These are phyloP conservation scores for Umbelopsis sp. DNA, from an alignment of 371 early-diverging fungal species.

Conservation along the genomic window DNA sequence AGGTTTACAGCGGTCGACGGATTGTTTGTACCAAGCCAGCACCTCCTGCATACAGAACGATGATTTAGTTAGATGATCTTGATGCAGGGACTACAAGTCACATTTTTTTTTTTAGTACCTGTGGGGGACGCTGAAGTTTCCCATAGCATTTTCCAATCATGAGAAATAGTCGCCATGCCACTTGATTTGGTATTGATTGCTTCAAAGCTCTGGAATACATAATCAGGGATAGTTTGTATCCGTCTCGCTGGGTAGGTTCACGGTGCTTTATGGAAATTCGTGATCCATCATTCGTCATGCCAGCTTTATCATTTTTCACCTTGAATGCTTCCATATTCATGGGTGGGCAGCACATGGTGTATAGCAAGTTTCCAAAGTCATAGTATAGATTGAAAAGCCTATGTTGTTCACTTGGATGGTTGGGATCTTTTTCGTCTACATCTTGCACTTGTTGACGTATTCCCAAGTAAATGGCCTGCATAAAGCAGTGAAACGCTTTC, in stretches of 20 bases:
- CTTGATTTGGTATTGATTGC: constrained; percentile 29
- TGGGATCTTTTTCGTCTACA: background rate
- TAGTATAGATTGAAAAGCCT: constrained; percentile 47
- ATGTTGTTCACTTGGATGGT: constrained; percentile 12
- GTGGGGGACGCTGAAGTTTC: constrained; percentile 54
- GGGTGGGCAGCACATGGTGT: constrained; percentile 68
- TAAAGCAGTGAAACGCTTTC: constrained; percentile 64
- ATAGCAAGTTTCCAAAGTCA: constrained; percentile 66
- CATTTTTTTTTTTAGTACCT: constrained; percentile 25
- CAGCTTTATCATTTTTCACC: constrained; percentile 15
- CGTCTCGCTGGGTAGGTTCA: constrained; percentile 31
- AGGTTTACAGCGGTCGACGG: constrained; percentile 44
- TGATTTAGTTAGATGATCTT: constrained; percentile 8
- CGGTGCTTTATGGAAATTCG: constrained; percentile 16
- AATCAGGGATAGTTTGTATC: constrained; percentile 49
- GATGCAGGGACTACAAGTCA: background rate
- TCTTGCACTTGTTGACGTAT: background rate
- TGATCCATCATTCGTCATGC: constrained; percentile 22
- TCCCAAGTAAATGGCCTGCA: constrained; percentile 41
- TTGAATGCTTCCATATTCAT: constrained; percentile 65
- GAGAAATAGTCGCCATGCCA: constrained; percentile 39
- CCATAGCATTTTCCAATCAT: constrained; percentile 67
- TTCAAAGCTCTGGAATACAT: constrained; percentile 40
- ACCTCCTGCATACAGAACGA: constrained; percentile 34
- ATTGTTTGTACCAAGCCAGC: constrained; percentile 46